Evolutionary conservation across 495 filamentous ascomycete genomes (phyloP).

Genomic region (Pyronema omphalodes): DNA sequence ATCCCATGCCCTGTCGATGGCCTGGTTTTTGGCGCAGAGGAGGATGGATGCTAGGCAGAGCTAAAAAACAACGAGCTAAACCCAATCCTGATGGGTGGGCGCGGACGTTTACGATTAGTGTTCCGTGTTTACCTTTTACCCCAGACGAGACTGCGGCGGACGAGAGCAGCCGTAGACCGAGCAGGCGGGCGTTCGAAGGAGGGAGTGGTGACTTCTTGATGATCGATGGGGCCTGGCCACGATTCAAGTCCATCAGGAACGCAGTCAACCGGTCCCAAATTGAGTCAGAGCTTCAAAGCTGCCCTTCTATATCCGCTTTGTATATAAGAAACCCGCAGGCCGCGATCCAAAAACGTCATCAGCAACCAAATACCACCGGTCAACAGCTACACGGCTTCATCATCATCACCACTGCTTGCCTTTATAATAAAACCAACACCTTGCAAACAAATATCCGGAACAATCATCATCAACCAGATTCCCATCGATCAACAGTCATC

Average conservation of each 20-base stretch:
- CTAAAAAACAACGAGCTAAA: too few relatives aligned
- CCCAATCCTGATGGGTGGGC: too few relatives aligned
- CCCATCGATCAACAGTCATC: neutral
- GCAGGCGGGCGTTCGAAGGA: neutral
- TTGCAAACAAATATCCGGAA: too few relatives aligned
- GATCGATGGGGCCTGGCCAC: neutral
- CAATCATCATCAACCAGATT: neutral
- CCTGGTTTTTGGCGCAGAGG: too few relatives aligned
- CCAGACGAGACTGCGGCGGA: neutral
- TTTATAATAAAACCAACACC: neutral
- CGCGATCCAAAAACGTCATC: neutral
- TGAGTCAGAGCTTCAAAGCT: slow-evolving; percentile 3
- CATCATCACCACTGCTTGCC: neutral
- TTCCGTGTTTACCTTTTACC: neutral
- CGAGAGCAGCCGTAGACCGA: neutral
- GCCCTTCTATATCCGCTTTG: neutral
- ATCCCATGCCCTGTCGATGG: too few relatives aligned
- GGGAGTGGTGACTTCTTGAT: neutral
- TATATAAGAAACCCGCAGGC: neutral
- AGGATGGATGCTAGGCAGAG: too few relatives aligned
- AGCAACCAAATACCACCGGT: neutral
- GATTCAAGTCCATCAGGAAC: neutral
- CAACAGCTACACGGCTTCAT: neutral
- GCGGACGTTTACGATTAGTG: neutral
- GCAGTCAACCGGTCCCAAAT: neutral